Conservation (phyloP, 176 grass and related monocot species). For the Puya raimondii region DNA sequence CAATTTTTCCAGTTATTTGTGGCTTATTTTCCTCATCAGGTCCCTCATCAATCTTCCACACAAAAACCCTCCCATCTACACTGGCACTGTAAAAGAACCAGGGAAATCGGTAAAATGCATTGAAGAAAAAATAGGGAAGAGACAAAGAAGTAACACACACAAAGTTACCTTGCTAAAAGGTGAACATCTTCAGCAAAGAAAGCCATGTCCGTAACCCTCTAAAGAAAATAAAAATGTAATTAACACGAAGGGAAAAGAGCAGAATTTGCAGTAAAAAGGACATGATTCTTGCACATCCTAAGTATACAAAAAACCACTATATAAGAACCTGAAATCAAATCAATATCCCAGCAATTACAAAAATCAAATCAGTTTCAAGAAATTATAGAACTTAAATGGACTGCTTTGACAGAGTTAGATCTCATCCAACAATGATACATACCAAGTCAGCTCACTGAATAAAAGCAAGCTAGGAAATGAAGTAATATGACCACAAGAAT, state of each 20-base stretch:
- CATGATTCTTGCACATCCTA: background rate
- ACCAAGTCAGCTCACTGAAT: no score
- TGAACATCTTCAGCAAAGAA: slow-evolving; percentile 99
- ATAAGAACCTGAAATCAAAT: no score
- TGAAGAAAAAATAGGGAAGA: background rate
- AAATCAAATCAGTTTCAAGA: no score
- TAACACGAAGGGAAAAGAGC: slow-evolving; percentile 18
- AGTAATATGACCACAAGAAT: no score
- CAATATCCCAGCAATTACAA: no score
- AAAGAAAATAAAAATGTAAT: slow-evolving; percentile 28
- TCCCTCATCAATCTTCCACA: slow-evolving; percentile 95
- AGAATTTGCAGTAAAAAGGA: background rate
- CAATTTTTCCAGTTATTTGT: slow-evolving; percentile 75
- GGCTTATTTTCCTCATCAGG: slow-evolving; percentile 78
- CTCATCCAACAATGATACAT: no score
- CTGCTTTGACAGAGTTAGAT: no score
- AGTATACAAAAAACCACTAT: background rate
- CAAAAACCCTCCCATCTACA: slow-evolving; percentile 79
- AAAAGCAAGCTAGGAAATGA: no score
- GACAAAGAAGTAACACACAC: slow-evolving; percentile 16
- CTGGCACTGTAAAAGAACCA: slow-evolving; percentile 53
- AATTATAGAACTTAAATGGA: no score
- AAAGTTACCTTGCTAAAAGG: slow-evolving; percentile 73
- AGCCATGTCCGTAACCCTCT: slow-evolving; percentile 98
- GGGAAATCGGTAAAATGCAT: slow-evolving; percentile 10